A percentile compares a stretch with the other conserved stretches of the same genome.
Evolutionary conservation across 1,284 basidiomycete genomes (phyloP).

Genomic region (Irpex rosettiformis): DNA sequence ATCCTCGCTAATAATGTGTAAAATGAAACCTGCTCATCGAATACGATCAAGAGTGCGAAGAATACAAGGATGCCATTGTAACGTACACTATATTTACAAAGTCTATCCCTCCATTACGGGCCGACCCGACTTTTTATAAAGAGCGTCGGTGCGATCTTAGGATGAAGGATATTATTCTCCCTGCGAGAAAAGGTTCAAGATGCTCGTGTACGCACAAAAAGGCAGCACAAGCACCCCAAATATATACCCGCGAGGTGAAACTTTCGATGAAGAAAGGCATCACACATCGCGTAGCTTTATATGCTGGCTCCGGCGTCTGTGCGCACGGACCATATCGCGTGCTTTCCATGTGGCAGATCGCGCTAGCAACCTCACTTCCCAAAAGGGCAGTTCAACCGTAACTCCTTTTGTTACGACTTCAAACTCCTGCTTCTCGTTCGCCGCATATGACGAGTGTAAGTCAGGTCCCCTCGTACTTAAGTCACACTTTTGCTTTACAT

Average conservation of each 20-base stretch:
- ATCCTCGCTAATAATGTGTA: no score
- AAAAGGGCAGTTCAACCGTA: background rate
- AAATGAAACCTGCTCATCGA: no score
- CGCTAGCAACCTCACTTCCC: no score
- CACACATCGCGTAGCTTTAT: background rate
- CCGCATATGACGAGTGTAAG: no score
- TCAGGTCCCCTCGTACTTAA: no score
- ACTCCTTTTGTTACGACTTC: no score
- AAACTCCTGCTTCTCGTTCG: no score
- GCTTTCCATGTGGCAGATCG: background rate
- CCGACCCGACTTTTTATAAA: conserved; percentile 38
- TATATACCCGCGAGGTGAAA: conserved; percentile 66
- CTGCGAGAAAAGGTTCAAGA: conserved; percentile 51
- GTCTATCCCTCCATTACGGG: conserved; percentile 54
- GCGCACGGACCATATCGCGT: background rate
- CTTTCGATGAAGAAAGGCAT: conserved; percentile 44
- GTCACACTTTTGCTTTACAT: no score
- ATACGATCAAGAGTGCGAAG: no score
- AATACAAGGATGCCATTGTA: no score
- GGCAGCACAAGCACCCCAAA: conserved; percentile 52
- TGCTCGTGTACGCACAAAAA: conserved; percentile 31
- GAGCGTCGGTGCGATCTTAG: conserved; percentile 43
- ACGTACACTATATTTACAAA: no score
- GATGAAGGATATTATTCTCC: conserved; percentile 44
- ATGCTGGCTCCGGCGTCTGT: background rate